These are phyloP conservation scores for Rhodosporidiobolus sp. DNA, from an alignment of 768 basidiomycete genomes.

Conservation along the genomic window DNA sequence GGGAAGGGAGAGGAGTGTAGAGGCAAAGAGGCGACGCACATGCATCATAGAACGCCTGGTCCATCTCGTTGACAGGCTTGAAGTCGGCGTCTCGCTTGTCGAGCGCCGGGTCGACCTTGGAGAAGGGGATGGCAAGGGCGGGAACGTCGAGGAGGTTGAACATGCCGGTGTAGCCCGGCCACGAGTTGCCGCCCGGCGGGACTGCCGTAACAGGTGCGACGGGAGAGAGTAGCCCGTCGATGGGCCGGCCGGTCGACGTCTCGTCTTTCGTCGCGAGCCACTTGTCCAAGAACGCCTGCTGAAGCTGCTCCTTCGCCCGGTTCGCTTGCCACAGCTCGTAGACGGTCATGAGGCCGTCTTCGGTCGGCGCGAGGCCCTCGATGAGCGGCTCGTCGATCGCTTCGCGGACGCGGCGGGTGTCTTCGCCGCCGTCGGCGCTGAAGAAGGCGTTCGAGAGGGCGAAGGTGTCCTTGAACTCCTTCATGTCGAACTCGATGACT, in stretches of 20 bases:
- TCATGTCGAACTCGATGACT: conserved; percentile 10
- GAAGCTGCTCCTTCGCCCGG: conserved; percentile 59
- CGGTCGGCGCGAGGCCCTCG: not conserved
- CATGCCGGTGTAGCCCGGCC: conserved; percentile 46
- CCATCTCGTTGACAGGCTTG: not conserved
- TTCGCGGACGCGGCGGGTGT: not conserved
- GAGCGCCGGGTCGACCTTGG: conserved; percentile 57
- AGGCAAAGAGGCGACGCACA: not conserved
- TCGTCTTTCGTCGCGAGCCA: conserved; percentile 58
- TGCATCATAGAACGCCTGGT: not conserved
- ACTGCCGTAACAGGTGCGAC: conserved; percentile 15
- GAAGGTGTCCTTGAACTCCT: not conserved
- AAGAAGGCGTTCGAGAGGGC: conserved; percentile 55
- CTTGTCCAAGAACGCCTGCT: conserved; percentile 45
- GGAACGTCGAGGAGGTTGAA: conserved; percentile 69
- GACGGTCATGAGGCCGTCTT: not conserved
- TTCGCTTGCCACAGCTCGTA: conserved; percentile 45
- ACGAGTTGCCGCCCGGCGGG: not conserved
- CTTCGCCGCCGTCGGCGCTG: conserved; percentile 55
- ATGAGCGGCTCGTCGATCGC: conserved; percentile 9
- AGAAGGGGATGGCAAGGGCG: conserved; percentile 62
- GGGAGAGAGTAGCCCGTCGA: conserved; percentile 72
- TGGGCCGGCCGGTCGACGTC: conserved; percentile 67
- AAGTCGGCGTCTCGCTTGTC: conserved; percentile 48
- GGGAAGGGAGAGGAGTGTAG: too few relatives aligned